Base-by-base conservation (phyloP, 305 asterid genomes). In the Petunia hybrid region DNA sequence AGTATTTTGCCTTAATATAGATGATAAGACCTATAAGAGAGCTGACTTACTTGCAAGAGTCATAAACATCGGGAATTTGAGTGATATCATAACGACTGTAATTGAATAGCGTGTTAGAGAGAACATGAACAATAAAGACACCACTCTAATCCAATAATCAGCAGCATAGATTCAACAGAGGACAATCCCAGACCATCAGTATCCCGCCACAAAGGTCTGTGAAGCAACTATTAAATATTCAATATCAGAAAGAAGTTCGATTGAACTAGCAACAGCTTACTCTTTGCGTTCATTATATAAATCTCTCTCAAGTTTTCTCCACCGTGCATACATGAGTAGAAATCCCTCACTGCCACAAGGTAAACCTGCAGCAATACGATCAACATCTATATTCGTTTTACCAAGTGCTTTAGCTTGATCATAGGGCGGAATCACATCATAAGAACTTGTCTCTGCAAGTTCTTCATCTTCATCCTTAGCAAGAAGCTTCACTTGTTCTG, bases 381-480 rank as follows among this genome's bases (percentile, higher is more conserved):
- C 97, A 64, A 92, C 91, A 83, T 93, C 98, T 71, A 93, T 92
- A 56, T 91, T 93, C 46, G 98, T 93, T 88, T 92, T 93, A 83
- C 98, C 98, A 67, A 93, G 98, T 81, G 98, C 97, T 85, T 84
- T 93, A 74, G 97, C 97, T 89, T 93, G 97, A 89, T 93, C 98
- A 79, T 93, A 93, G 6, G 97, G 95, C 57, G 87, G 92, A 70
- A 91, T 89, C 80, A 91, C 87, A 87, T 88, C 92, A 71, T 83
- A 86, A 0, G 97, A 85, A 82, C 90, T 86, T 79, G 87, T 81
- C 85, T 87, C 92, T 5, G 91, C 83, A 76, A 93, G 97, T 88
- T 90, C 92, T 87, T 91, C 95, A 68, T 81, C 86, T 89, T 93
- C 97, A 57, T 92, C 93, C 85, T 86, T 90, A 68, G 98, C 98